Evolutionary conservation across 345 rosid species (phyloP), one percentile per base, ranked within the genome.

Genomic region (Limnanthes douglasii): DNA sequence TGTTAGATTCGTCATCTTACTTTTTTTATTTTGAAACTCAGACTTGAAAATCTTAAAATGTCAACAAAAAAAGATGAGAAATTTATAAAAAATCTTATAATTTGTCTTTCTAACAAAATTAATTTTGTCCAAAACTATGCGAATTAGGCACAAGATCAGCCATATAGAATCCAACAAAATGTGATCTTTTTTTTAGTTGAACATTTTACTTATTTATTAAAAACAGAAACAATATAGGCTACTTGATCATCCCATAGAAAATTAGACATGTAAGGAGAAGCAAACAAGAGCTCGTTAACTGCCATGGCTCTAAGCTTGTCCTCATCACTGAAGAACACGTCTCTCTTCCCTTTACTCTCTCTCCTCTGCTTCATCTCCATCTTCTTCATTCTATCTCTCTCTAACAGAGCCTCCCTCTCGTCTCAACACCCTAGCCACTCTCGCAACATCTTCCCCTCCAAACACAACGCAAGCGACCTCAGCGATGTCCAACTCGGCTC

Each of bases 341-440:
- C 92, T 20, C 48, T 63, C 34, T 63, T 72, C 31, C 86, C 84
- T 32, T 37, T 78, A 3, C 17, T 70, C 11, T 63, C 86, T 0
- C 78, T 83, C 21, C 62, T 83, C 48, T 72, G 73, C 32, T 59
- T 81, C 59, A 49, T 65, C 61, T 73, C 84, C 14, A 29, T 81
- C 27, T 67, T 76, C 47, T 37, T 66, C 51, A 23, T 61, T 17
- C 74, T 70, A 55, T 80, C 83, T 31, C 18, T 71, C 34, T 68
- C 64, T 2, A 50, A 35, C 15, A 64, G 54, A 29, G 53, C 70
- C 38, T 68, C 69, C 18, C 50, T 42, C 52, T 68, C 63, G 5
- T 64, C 70, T 9, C 65, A 59, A 33, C 39, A 16, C 28, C 19
- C 56, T 36, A 37, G 44, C 58, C 46, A 42, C 46, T 39, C 57